Percentiles rank a stretch among this genome's conserved stretches.
Conservation (phyloP, 768 basidiomycete species). For the Amanita muscaria region DNA sequence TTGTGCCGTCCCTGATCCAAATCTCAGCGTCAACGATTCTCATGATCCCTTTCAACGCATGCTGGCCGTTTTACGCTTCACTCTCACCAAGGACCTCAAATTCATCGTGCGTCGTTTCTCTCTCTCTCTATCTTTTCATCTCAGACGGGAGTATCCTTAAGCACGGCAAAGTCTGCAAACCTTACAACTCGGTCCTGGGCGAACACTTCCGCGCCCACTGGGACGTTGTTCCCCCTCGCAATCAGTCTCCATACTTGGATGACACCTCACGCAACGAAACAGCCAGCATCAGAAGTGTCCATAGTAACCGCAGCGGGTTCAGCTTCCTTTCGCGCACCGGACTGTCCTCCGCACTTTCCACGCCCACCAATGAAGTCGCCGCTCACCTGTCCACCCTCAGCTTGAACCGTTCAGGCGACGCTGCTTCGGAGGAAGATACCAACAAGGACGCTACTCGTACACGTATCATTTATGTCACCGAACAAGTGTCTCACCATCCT, state of each 20-base stretch:
- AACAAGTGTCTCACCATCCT: constrained; percentile 96
- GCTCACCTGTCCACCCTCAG: constrained; percentile 56
- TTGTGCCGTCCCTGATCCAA: constrained; percentile 3
- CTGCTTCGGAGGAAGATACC: constrained; percentile 7
- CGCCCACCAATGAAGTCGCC: constrained; percentile 31
- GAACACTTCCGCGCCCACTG: constrained; percentile 88
- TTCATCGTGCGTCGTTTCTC: constrained; percentile 58
- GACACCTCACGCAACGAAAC: constrained; percentile 41
- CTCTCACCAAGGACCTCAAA: constrained; percentile 91
- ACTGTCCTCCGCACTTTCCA: constrained; percentile 47
- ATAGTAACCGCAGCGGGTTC: constrained; percentile 49
- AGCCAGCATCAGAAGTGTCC: constrained; percentile 51
- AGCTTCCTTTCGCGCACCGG: constrained; percentile 46
- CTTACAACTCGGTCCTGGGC: constrained; percentile 81
- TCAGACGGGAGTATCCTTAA: constrained; percentile 18
- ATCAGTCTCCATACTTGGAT: no score
- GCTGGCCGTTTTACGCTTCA: constrained; percentile 83
- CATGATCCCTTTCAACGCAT: constrained; percentile 91
- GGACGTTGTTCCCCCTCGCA: constrained; percentile 75
- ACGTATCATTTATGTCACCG: constrained; percentile 77
- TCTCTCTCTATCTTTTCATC: background rate
- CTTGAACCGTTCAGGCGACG: constrained; percentile 31
- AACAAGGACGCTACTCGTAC: constrained; percentile 31
- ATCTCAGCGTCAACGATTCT: constrained; percentile 78
- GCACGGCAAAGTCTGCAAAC: constrained; percentile 92